These are phyloP conservation scores for Pachysandra terminalis DNA, from an alignment of 164 flowering plant species.

Conservation along the genomic window DNA sequence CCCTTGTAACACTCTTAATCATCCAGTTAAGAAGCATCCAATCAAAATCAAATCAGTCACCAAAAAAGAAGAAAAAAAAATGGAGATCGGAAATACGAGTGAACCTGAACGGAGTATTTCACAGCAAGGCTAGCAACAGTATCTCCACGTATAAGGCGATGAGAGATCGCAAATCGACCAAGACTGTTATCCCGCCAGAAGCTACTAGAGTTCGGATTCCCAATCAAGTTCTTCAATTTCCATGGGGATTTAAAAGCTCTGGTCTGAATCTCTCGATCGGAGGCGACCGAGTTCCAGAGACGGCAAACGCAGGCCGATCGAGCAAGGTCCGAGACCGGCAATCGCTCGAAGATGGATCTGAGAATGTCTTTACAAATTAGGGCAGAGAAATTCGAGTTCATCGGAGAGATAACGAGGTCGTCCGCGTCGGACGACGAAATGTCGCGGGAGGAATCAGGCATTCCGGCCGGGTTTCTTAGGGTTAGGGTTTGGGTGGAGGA, in stretches of 20 bases:
- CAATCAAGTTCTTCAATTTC: conserved; percentile 67
- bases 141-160: conserved; percentile 57
- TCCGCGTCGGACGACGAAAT: background rate
- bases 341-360: conserved; percentile 54
- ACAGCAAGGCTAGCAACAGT: conserved; percentile 87
- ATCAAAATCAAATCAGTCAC: background rate
- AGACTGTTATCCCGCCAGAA: conserved; percentile 86
- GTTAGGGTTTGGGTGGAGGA: conserved; percentile 5
- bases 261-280: conserved; percentile 52
- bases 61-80: background rate
- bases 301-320: conserved; percentile 88
- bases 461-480: background rate
- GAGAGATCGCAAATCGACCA: conserved; percentile 73
- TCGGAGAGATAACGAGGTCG: conserved; percentile 48
- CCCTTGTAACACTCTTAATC: too few relatives aligned
- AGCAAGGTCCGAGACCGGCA: conserved; percentile 65
- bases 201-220: conserved; percentile 55
- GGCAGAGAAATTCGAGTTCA: conserved; percentile 70
- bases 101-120: conserved; percentile 88
- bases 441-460: background rate
- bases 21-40: background rate
- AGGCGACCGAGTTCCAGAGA: conserved; percentile 60
- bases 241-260: conserved; percentile 66
- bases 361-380: conserved; percentile 62
- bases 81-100: background rate